A percentile compares a stretch with the other conserved stretches of the same genome.
These are phyloP conservation scores for Dothistroma pini DNA, from an alignment of 2,329 filamentous ascomycete genomes.

Conservation along the genomic window DNA sequence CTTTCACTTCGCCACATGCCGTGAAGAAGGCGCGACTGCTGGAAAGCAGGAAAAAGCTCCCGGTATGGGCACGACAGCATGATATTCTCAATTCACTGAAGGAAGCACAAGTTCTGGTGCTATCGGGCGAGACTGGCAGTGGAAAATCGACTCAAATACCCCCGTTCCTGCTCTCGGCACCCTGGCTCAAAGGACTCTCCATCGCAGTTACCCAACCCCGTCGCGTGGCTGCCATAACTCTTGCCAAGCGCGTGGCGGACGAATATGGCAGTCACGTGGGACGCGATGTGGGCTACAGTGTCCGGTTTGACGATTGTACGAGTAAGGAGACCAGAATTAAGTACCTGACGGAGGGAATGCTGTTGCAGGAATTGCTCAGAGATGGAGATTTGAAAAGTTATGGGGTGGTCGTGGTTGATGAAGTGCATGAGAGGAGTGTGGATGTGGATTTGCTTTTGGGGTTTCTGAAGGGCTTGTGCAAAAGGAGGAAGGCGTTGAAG, in stretches of 20 bases:
- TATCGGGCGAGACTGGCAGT: constrained; percentile 92
- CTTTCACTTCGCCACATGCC: background rate
- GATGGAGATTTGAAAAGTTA: constrained; percentile 82
- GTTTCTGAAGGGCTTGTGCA: constrained; percentile 74
- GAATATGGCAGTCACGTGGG: constrained; percentile 70
- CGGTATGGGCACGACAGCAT: constrained; percentile 72
- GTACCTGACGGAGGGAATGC: constrained; percentile 93
- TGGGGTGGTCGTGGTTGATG: constrained; percentile 87
- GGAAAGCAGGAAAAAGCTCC: constrained; percentile 60
- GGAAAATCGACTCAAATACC: constrained; percentile 97
- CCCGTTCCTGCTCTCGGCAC: constrained; percentile 75
- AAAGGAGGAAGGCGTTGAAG: constrained; percentile 65
- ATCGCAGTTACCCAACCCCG: constrained; percentile 94
- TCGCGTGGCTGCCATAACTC: constrained; percentile 85
- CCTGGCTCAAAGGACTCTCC: constrained; percentile 73
- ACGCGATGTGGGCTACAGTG: constrained; percentile 78
- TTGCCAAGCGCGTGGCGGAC: constrained; percentile 81
- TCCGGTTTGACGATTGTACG: constrained; percentile 85
- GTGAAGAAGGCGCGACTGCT: constrained; percentile 28
- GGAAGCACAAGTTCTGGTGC: constrained; percentile 66
- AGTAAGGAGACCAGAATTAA: constrained; percentile 80
- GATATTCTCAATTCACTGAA: constrained; percentile 64
- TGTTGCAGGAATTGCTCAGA: constrained; percentile 85
- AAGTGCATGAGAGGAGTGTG: constrained; percentile 93
- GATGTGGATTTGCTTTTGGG: constrained; percentile 90